Base-by-base conservation (phyloP, 768 basidiomycete species). In the Collybia nuda region DNA sequence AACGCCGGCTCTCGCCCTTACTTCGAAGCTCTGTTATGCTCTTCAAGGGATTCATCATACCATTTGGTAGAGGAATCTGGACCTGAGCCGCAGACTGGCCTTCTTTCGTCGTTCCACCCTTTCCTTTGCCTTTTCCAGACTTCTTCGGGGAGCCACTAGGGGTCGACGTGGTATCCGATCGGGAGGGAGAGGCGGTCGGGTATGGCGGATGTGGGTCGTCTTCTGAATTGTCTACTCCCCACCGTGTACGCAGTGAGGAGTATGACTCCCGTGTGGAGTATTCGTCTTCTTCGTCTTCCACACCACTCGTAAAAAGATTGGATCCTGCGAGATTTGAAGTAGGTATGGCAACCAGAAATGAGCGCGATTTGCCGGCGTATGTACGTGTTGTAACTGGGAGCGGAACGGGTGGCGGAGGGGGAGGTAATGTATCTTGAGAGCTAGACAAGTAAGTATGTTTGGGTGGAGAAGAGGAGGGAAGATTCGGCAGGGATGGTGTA, bases 211-310 rank as follows among this genome's bases (percentile, higher is more conserved):
- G 77, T 14, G 79, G 81, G 50, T 89, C 87, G 55, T 88, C 86
- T 59, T 90, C 90, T 1, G 86, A 85, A 29, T 81, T 75, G 60
- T 92, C 90, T 0, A 93, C 85, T 2, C 90, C 90, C 86, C 86
- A 91, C 17, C 90, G 78, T n/a, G 72, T 69, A 12, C 91, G 83
- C 41, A 93, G 66, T 44, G 86, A 82, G 11, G 81, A 69, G 56
- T 93, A 93, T 0, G 89, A 89, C 59, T 92, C 90, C n/a, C 81
- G 79, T 9, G 69, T 66, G 15, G 77, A 66, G 42, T 80, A 80
- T 19, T 82, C 79, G 21, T 79, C 81, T 6, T 75, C 69, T 15
- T 69, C 66, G 24, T 74, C 73, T 19, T 68, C 62, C 14, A 64
- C 48, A 24, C 42, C 58, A 45, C 47, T 49, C 14, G 32, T 2